Base-by-base conservation (phyloP, 106 monocot genomes). In the Ottelia alismoides region DNA sequence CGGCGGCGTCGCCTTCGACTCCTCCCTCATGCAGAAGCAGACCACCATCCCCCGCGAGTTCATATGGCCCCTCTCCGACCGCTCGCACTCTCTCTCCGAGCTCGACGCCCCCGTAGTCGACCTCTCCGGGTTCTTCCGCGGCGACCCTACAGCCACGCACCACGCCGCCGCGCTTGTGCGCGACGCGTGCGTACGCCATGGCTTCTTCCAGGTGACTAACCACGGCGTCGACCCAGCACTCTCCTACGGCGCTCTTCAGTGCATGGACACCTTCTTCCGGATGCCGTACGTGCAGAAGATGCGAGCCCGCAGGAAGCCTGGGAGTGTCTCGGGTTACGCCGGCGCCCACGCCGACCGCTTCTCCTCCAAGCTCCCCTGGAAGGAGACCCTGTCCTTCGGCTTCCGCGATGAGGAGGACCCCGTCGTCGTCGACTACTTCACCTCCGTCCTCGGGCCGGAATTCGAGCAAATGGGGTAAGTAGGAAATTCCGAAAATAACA, bases 351-450 rank as follows among this genome's bases (percentile, higher is more conserved):
- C 74, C 28, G 76, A 86, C 27, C 65, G 92, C 22, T 92, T 86
- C 74, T 11, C 79, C 3, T 61, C 76, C 17, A 70, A 60, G 31
- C 51, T 86, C 44, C 92, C 86, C 0, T 92, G 92, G 92, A 92
- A 85, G 73, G 85, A 85, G 73, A 82, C 85, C 51, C 66, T 92
- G 23, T 85, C 85, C 0, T 81, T 78, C 60, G 82, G 51, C 2
- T 77, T 72, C 75, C 23, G 27, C 24, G 28, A 1, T 18, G 26
- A 28, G 25, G 11, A 47, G 27, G 30, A 45, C 1, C 27, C 23
- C 12, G 30, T 30, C 23, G 47, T 92, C 26, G 61, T 53, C 11
- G 74, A 83, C 31, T 87, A 83, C 72, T 74, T 82, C 71, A 45
- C 50, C 16, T 65, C 74, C 19, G 59, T 47, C 22, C 57, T 79